phyloP scores from a whole-genome alignment of 352 stramenopile genomes.

The Phytopythium montanum region DNA sequence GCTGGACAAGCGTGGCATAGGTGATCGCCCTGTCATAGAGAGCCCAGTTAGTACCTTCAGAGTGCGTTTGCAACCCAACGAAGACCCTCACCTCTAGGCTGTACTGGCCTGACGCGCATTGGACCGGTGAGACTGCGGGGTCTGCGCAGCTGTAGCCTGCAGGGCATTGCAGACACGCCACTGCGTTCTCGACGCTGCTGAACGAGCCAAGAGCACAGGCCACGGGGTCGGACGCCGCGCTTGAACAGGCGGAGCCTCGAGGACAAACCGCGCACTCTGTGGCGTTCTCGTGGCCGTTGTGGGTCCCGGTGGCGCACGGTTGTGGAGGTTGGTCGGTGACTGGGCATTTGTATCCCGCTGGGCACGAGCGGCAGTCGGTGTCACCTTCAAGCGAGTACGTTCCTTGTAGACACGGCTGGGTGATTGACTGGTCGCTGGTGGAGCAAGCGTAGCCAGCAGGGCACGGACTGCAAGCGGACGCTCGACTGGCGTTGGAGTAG shows the following conservation, averaged over 20 bases:
- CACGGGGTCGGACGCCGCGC: background rate
- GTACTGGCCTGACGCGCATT: background rate
- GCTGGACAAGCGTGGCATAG: conserved; percentile 34
- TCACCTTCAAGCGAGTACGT: background rate
- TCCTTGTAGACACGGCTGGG: background rate
- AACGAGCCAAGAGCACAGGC: background rate
- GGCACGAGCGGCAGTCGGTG: background rate
- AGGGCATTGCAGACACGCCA: background rate
- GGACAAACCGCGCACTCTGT: conserved; percentile 11
- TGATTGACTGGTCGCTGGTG: background rate
- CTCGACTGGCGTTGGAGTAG: conserved; percentile 18
- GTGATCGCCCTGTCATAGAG: background rate
- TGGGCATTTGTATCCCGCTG: background rate
- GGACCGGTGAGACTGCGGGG: background rate
- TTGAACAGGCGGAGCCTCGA: conserved; percentile 43
- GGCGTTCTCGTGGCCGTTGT: conserved; percentile 1
- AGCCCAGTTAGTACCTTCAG: background rate
- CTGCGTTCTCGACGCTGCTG: background rate
- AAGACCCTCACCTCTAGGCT: background rate
- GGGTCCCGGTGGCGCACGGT: background rate
- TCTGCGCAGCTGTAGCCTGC: background rate
- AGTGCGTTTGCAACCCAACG: background rate
- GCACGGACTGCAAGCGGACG: background rate
- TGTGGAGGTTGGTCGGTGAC: background rate
- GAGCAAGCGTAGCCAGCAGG: background rate